Percentiles rank a stretch among this genome's conserved stretches.
These are phyloP conservation scores for Phytophthora parvispora DNA, from an alignment of 352 stramenopile genomes.

Conservation along the genomic window DNA sequence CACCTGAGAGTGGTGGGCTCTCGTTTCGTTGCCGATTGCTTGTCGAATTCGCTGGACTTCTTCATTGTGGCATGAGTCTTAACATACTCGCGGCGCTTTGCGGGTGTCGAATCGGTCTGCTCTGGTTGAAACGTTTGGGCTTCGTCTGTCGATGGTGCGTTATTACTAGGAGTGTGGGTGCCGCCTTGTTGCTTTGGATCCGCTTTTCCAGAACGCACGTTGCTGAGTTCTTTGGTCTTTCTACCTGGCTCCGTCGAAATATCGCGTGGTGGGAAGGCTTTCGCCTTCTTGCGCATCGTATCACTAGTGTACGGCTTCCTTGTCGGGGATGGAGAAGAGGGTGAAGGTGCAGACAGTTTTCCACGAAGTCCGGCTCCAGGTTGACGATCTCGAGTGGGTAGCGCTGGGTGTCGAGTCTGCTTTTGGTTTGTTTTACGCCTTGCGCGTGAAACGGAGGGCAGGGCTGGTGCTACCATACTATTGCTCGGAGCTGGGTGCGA, in stretches of 20 bases:
- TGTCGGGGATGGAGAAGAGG: slow-evolving; percentile 8
- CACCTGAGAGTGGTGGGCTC: slow-evolving; percentile 40
- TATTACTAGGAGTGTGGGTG: background rate
- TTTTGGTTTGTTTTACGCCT: slow-evolving; percentile 20
- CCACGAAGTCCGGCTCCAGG: slow-evolving; percentile 8
- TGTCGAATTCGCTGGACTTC: slow-evolving; percentile 12
- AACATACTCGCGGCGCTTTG: background rate
- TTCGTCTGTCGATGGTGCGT: slow-evolving; percentile 1
- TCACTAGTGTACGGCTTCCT: slow-evolving; percentile 9
- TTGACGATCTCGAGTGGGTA: slow-evolving; percentile 2
- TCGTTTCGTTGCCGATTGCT: slow-evolving; percentile 38
- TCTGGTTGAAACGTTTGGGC: slow-evolving; percentile 3
- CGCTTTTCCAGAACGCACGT: background rate
- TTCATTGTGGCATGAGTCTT: slow-evolving; percentile 1
- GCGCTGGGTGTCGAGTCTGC: background rate
- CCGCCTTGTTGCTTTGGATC: background rate
- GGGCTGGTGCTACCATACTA: background rate
- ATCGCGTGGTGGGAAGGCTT: background rate
- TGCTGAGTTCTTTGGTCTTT: background rate
- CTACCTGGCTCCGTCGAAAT: background rate
- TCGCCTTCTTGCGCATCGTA: slow-evolving; percentile 1
- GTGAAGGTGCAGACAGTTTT: slow-evolving; percentile 9
- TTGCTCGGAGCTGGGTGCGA: background rate
- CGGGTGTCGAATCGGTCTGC: background rate
- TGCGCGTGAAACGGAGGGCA: background rate